These are phyloP conservation scores for Pouteria campechiana DNA, from an alignment of 179 eudicot species.

Conservation along the genomic window DNA sequence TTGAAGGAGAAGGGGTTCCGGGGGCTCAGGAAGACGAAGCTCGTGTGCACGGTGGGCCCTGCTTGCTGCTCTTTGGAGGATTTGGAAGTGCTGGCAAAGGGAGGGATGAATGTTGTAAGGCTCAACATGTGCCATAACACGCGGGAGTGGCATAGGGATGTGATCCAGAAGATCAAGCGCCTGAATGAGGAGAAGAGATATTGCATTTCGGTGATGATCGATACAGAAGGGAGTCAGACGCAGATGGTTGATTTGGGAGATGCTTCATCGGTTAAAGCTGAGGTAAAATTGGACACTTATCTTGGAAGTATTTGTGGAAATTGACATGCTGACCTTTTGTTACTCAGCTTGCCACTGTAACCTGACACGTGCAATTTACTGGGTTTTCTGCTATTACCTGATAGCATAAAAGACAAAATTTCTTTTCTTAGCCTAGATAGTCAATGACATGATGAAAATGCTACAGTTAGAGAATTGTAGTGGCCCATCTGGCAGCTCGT, in stretches of 20 bases:
- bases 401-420: too few relatives aligned
- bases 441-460: too few relatives aligned
- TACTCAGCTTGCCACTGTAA: too few relatives aligned
- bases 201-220: slow-evolving; percentile 43
- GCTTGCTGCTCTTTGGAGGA: slow-evolving; percentile 24
- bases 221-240: slow-evolving; percentile 37
- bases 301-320: too few relatives aligned
- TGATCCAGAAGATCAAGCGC: slow-evolving; percentile 26
- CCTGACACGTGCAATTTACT: too few relatives aligned
- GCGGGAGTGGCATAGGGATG: slow-evolving; percentile 30
- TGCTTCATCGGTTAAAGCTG: slow-evolving; percentile 35
- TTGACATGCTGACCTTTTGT: too few relatives aligned
- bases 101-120: slow-evolving; percentile 48
- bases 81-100: slow-evolving; percentile 31
- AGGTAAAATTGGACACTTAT: too few relatives aligned
- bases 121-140: slow-evolving; percentile 39
- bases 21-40: slow-evolving; percentile 44
- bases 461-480: too few relatives aligned
- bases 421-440: too few relatives aligned
- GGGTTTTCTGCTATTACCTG: too few relatives aligned
- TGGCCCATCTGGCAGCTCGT: too few relatives aligned
- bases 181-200: slow-evolving; percentile 40
- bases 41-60: slow-evolving; percentile 43
- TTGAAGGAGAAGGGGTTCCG: slow-evolving; percentile 29
- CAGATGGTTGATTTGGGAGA: slow-evolving; percentile 34